phyloP scores from a whole-genome alignment of 345 rosid species.

The Citrus maxima region DNA sequence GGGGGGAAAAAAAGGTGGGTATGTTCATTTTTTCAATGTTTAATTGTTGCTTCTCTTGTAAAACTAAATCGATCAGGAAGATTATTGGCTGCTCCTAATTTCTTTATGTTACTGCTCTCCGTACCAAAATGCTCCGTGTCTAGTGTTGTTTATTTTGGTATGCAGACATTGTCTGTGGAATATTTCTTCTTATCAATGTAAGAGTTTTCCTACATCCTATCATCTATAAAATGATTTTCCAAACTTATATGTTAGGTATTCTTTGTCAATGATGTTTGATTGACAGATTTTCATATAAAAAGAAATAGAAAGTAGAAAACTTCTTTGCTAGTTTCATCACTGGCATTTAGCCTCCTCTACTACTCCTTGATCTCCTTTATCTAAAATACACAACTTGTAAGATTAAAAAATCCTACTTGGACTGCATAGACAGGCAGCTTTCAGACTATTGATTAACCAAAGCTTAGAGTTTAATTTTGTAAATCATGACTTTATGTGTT shows the following conservation, averaged over 20 bases:
- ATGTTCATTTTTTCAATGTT: neutral
- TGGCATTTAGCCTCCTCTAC: neutral
- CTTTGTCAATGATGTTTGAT: neutral
- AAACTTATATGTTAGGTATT: neutral
- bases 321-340: neutral
- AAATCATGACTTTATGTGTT: neutral
- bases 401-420: neutral
- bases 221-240: neutral
- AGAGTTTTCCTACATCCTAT: neutral
- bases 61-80: neutral
- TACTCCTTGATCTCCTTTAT: neutral
- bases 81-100: too few species aligned
- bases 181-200: neutral
- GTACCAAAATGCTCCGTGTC: neutral
- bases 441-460: neutral
- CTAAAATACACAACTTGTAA: too few species aligned
- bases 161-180: neutral
- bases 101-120: neutral
- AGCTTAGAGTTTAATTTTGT: neutral
- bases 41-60: neutral
- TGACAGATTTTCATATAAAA: neutral
- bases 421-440: neutral
- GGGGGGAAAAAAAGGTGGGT: too few species aligned
- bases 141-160: neutral
- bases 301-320: neutral